Evolutionary conservation across 2,329 filamentous ascomycete genomes (phyloP).

Genomic region (Cladosporium cucumerinum): DNA sequence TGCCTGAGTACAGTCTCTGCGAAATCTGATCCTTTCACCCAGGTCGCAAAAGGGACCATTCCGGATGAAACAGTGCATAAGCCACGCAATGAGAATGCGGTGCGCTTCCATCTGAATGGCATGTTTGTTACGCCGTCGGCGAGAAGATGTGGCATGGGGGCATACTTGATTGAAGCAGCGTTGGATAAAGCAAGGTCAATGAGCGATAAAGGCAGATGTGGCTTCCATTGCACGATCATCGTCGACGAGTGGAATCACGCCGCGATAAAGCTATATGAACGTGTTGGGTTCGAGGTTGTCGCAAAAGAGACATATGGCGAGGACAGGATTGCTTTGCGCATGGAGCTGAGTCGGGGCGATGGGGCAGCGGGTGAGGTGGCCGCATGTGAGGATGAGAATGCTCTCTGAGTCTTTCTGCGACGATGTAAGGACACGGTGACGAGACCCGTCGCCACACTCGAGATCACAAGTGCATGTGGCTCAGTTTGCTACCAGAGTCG

Average conservation of each 20-base stretch:
- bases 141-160: constrained; percentile 30
- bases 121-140: constrained; percentile 31
- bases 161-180: constrained; percentile 28
- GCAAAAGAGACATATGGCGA: constrained; percentile 25
- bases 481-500: neutral
- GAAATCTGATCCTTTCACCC: constrained; percentile 20
- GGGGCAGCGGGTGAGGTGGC: neutral
- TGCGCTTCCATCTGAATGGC: constrained; percentile 29
- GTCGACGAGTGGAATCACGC: constrained; percentile 29
- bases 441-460: neutral
- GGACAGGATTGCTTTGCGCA: constrained; percentile 21
- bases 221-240: constrained; percentile 22
- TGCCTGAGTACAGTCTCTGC: constrained; percentile 17
- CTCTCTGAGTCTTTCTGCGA: too few species aligned
- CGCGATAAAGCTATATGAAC: constrained; percentile 29
- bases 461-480: neutral
- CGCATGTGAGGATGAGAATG: neutral
- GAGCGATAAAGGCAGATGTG: constrained; percentile 1
- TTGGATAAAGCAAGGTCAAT: constrained; percentile 20
- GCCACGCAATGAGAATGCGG: neutral
- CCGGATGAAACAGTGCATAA: neutral
- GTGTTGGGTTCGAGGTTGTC: constrained; percentile 27
- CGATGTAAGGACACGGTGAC: neutral
- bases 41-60: neutral
- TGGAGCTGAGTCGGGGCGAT: constrained; percentile 21